Evolutionary conservation across 2,329 filamentous ascomycete genomes (phyloP).

Genomic region (Calonectria hawksworthii): DNA sequence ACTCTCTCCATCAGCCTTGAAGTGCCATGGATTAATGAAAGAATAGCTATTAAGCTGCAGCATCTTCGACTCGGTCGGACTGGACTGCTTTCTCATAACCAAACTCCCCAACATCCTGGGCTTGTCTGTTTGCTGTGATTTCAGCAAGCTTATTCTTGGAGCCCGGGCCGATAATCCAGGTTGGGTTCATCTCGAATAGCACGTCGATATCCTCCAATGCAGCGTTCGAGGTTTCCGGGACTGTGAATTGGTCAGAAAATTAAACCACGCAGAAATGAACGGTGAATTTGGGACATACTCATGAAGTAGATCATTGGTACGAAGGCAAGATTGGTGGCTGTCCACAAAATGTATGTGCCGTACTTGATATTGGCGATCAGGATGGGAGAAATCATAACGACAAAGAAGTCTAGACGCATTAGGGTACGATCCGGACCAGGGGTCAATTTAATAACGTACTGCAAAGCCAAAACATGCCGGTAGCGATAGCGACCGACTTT

Average conservation of each 20-base stretch:
- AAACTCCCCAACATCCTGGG: neutral
- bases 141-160: neutral
- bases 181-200: neutral
- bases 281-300: neutral
- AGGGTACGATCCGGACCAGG: neutral
- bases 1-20: neutral
- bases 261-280: rapidly evolving
- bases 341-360: neutral
- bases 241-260: neutral
- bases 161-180: neutral
- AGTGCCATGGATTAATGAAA: neutral
- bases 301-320: neutral
- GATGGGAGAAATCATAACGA: neutral
- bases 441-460: neutral
- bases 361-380: neutral
- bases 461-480: neutral
- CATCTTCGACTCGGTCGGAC: neutral
- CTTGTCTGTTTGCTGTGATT: neutral
- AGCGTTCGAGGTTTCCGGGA: neutral
- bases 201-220: neutral
- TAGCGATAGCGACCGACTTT: neutral
- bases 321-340: neutral
- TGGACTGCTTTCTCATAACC: neutral
- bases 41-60: neutral
- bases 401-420: neutral